Base-by-base conservation (phyloP, 1,139 yeast species). In the Taphrina pruni region DNA sequence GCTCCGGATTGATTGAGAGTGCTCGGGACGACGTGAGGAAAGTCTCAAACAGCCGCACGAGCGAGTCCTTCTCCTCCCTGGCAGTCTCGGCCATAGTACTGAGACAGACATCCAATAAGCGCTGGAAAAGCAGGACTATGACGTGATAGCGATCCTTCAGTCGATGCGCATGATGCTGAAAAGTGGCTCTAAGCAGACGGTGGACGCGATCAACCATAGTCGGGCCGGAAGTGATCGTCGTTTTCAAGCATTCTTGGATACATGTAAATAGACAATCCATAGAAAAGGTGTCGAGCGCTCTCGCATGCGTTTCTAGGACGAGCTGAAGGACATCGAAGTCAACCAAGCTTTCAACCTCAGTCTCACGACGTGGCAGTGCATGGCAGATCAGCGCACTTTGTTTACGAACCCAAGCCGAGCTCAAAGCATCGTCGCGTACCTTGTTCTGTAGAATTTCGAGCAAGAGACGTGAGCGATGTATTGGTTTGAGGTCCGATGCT, bases 81-180 rank as follows among this genome's bases (percentile, higher is more conserved):
- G 36, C 66, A 11, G 12, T 43, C 35, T 38, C 52, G 8, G 50
- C 36, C 6, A 36, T 12, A 11, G 26, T 35, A 6, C 38, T n/a
- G 12, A 55, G 36, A 20, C 64, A 14, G 9, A 17, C 21, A 4
- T 7, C 26, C 8, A 65, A 52, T 26, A 65, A 55, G 14, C 26
- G 21, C 57, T 57, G 62, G 38, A 65, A 65, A 48, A 51, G 32
- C 14, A 43, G 45, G 14, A 65, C 35, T 11, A 65, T 17, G n/a
- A 57, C 20, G 21, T 65, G 69, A 38, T 65, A 46, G 12, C 69
- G 64, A 39, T 58, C 64, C 14, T 36, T 20, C 26, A 65, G 43
- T n/a, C 38, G 69, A 50, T 56, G 52, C 6, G 64, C 51, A 12
- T 50, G 69, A 3, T 57, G 64, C 46, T 57, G 50, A n/a, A 65